These are phyloP conservation scores for Exophiala bonariae DNA, from an alignment of 2,329 filamentous ascomycete genomes.

Conservation along the genomic window DNA sequence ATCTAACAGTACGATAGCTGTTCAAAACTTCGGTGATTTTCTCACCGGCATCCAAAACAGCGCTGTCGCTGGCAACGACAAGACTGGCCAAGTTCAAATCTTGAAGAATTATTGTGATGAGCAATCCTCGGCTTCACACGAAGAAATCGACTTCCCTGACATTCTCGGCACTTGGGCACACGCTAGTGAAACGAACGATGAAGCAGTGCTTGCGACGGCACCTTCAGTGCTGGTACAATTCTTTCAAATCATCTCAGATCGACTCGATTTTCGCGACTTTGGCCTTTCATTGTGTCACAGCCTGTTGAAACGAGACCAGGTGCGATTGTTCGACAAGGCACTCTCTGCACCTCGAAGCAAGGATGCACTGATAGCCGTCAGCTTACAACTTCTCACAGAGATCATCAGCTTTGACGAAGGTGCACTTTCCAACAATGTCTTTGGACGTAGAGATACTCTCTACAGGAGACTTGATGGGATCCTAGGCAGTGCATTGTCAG, in stretches of 20 bases:
- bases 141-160: slow-evolving; percentile 66
- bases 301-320: slow-evolving; percentile 75
- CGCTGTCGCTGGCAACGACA: slow-evolving; percentile 36
- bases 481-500: slow-evolving; percentile 67
- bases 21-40: slow-evolving; percentile 47
- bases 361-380: slow-evolving; percentile 85
- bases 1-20: too few species aligned
- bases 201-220: slow-evolving; percentile 76
- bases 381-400: slow-evolving; percentile 80
- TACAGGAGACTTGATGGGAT: slow-evolving; percentile 80
- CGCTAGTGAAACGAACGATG: slow-evolving; percentile 75
- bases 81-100: slow-evolving; percentile 41
- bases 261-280: slow-evolving; percentile 71
- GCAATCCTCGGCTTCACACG: slow-evolving; percentile 55
- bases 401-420: slow-evolving; percentile 85
- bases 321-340: slow-evolving; percentile 77
- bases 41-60: slow-evolving; percentile 39
- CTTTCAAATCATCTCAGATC: slow-evolving; percentile 72
- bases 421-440: slow-evolving; percentile 72
- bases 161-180: slow-evolving; percentile 87
- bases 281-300: slow-evolving; percentile 79
- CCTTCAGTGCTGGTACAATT: slow-evolving; percentile 79
- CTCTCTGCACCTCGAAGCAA: slow-evolving; percentile 79
- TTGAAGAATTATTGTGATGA: slow-evolving; percentile 52
- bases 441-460: slow-evolving; percentile 74